Base-by-base conservation (phyloP, 352 stramenopile species). In the Phytopythium delawarense region DNA sequence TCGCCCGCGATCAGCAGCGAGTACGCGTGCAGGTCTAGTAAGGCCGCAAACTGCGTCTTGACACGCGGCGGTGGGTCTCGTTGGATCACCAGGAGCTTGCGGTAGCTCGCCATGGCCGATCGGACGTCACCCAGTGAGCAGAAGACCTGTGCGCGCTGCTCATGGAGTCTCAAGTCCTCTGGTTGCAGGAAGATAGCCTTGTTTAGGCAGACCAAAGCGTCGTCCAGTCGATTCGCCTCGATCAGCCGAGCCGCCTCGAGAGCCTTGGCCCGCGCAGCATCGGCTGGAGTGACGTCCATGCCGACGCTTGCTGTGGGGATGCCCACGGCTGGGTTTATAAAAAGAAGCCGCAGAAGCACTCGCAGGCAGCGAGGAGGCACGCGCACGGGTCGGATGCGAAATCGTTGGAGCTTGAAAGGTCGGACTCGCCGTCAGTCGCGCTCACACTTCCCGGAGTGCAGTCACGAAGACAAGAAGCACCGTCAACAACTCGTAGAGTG, bases 131-230 rank as follows among this genome's bases (percentile, higher is more conserved):
- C 85, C 42, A 93, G 67, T 25, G 88, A 75, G 62, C 73, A 85
- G 59, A 89, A 95, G 21, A 92, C 81, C 34, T 79, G 70, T 0
- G 84, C 84, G 16, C 81, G 78, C 57, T 88, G 88, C 39, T 81
- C 83, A 61, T 91, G 84, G 39, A 89, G 65, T 32, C 67, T 52
- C 0, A 70, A 54, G 52, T 80, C 65, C 35, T 87, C 72, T 2
- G 86, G 86, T 20, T 71, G 71, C 21, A 95, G 64, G 63, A 89
- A 92, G 51, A 91, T 87, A 23, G 84, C 84, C 61, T 92, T 92
- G 52, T 87, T 79, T 8, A 93, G 70, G 21, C 76, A 84, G 18
- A 72, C 62, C 34, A 93, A 60, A 1, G 84, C 81, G 21, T 64
- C 72, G 44, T 88, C 74, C 25, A 84, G 61, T 34, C 88, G 67